Evolutionary conservation across 768 basidiomycete genomes (phyloP).

Genomic region (Auricularia auricula-judae): DNA sequence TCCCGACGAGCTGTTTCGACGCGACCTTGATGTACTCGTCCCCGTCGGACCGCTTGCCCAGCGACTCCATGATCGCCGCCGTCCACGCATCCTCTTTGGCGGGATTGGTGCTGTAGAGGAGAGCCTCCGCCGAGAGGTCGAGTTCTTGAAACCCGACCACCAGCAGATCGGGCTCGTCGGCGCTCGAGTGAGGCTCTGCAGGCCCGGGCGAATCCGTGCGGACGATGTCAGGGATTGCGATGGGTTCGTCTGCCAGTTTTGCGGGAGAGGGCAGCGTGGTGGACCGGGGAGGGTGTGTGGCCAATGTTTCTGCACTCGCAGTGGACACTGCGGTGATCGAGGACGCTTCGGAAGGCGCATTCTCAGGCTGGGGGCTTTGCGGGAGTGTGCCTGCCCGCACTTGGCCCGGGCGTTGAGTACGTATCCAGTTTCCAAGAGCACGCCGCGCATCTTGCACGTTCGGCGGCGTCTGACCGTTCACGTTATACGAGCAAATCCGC

Average conservation of each 20-base stretch:
- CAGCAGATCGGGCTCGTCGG: constrained; percentile 48
- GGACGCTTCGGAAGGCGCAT: not conserved
- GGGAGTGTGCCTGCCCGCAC: not conserved
- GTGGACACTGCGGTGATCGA: not conserved
- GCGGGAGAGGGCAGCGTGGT: not conserved
- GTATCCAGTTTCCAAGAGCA: not conserved
- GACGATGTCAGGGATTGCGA: not conserved
- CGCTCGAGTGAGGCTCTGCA: not conserved
- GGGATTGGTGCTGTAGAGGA: constrained; percentile 48
- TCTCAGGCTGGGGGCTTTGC: not conserved
- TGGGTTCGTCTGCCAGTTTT: not conserved
- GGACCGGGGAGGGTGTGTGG: not conserved
- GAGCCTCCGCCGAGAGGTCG: constrained; percentile 66
- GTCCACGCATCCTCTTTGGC: constrained; percentile 63
- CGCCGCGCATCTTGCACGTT: not conserved
- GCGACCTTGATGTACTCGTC: constrained; percentile 66
- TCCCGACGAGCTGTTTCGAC: constrained; percentile 75
- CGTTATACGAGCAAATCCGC: not conserved
- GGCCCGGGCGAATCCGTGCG: not conserved
- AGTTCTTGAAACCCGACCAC: constrained; percentile 76
- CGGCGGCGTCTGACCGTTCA: not conserved
- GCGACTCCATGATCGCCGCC: constrained; percentile 48
- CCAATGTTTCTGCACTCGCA: not conserved
- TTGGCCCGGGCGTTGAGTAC: not conserved
- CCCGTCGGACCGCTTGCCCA: constrained; percentile 51